Conservation (phyloP, 2,329 filamentous ascomycete genomes). For the Macrophomina phaseolina region DNA sequence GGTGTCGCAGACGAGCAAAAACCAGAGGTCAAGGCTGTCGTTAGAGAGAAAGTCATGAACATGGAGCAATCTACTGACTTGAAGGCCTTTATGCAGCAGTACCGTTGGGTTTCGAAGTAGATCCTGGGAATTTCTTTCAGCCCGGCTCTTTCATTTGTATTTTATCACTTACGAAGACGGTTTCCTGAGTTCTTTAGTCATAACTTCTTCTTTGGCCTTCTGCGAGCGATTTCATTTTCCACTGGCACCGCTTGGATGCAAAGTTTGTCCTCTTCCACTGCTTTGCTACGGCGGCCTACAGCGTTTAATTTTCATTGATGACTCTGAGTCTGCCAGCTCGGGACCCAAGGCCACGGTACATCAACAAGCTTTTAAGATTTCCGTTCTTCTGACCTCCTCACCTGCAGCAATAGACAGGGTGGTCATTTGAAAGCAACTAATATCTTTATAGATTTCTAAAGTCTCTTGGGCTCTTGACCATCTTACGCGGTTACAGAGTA, state of each 20-base stretch:
- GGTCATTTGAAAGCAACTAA: too few species aligned
- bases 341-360: not conserved
- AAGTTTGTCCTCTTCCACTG: not conserved
- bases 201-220: not conserved
- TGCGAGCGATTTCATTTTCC: not conserved
- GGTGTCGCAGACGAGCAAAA: slow-evolving; percentile 27
- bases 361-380: slow-evolving; percentile 1
- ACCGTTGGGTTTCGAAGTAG: not conserved
- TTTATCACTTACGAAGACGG: not conserved
- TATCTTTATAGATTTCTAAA: not conserved
- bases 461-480: not conserved
- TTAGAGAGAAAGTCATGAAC: slow-evolving; percentile 10
- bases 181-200: not conserved
- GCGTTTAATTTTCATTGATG: not conserved
- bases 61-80: slow-evolving; percentile 26
- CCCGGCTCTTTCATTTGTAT: too few species aligned
- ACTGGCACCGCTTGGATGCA: not conserved
- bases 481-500: not conserved
- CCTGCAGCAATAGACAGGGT: not conserved
- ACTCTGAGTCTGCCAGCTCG: slow-evolving; percentile 7
- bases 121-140: not conserved
- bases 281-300: not conserved
- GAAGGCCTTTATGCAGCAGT: not conserved
- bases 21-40: slow-evolving; percentile 24
- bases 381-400: too few species aligned